Percentiles rank a stretch among this genome's conserved stretches.
Evolutionary conservation across 1,139 yeast species (phyloP).

Genomic region (Kodamaea derodonti): DNA sequence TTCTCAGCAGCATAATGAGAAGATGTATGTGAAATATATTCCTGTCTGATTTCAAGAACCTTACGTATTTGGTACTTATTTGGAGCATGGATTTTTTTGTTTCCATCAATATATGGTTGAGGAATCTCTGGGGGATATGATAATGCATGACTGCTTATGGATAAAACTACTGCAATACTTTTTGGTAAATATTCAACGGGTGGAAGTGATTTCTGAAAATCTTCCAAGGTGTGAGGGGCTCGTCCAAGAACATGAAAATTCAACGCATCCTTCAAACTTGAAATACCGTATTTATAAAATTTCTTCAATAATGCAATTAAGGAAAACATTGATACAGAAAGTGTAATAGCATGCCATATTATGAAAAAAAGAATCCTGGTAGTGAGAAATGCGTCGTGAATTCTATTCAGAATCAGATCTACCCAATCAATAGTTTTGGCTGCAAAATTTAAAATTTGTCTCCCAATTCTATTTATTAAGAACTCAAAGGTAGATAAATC

Average conservation of each 20-base stretch:
- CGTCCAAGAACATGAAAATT: not conserved
- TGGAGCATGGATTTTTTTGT: slow-evolving; percentile 30
- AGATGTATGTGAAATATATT: slow-evolving; percentile 34
- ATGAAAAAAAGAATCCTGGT: not conserved
- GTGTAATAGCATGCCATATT: not conserved
- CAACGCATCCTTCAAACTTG: not conserved
- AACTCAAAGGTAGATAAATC: not conserved
- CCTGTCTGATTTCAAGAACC: slow-evolving; percentile 28
- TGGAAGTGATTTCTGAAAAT: slow-evolving; percentile 2
- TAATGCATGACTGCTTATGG: slow-evolving; percentile 1
- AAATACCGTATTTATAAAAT: not conserved
- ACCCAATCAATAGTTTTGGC: not conserved
- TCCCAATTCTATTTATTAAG: too few species aligned
- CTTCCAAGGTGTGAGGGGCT: not conserved
- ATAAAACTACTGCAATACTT: slow-evolving; percentile 4
- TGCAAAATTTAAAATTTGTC: not conserved
- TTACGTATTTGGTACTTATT: slow-evolving; percentile 27
- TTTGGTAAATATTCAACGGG: slow-evolving; percentile 3
- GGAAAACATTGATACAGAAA: not conserved
- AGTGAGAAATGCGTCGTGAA: too few species aligned
- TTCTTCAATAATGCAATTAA: not conserved
- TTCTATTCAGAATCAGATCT: not conserved
- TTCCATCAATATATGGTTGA: slow-evolving; percentile 39
- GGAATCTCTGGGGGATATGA: slow-evolving; percentile 29
- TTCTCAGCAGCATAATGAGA: slow-evolving; percentile 40